These are phyloP conservation scores for Fraxinus greggii DNA, from an alignment of 305 asterid species.

Conservation along the genomic window DNA sequence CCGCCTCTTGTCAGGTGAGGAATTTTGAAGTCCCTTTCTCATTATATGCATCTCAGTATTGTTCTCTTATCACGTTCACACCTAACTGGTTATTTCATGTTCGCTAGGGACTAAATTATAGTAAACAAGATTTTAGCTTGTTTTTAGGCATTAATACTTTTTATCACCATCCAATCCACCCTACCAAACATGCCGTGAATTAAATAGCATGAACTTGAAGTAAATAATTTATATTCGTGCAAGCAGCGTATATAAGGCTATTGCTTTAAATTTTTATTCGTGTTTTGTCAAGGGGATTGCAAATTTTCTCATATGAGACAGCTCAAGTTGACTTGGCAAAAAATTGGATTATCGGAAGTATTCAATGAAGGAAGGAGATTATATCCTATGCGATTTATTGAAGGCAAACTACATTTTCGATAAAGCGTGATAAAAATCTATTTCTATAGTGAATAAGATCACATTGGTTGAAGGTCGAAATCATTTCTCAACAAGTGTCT, in stretches of 20 bases:
- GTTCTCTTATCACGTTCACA: background rate
- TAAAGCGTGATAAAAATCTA: background rate
- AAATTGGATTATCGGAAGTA: background rate
- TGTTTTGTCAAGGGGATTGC: background rate
- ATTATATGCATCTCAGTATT: background rate
- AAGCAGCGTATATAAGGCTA: background rate
- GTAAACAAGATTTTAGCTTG: background rate
- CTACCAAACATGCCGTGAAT: background rate
- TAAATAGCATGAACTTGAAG: background rate
- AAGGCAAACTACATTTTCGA: background rate
- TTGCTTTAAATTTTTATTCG: background rate
- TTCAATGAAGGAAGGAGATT: background rate
- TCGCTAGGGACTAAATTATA: background rate
- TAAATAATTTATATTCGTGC: background rate
- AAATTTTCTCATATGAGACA: background rate
- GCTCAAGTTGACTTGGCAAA: background rate
- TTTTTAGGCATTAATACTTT: background rate
- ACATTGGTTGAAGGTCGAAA: background rate
- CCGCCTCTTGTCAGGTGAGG: conserved; percentile 39
- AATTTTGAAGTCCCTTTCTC: background rate
- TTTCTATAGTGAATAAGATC: background rate
- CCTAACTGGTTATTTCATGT: background rate
- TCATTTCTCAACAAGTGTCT: background rate
- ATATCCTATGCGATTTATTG: background rate
- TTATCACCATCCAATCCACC: background rate